A percentile compares a stretch with the other conserved stretches of the same genome.
phyloP scores from a whole-genome alignment of 75 land plant species.

The Sequoia sempervirens region DNA sequence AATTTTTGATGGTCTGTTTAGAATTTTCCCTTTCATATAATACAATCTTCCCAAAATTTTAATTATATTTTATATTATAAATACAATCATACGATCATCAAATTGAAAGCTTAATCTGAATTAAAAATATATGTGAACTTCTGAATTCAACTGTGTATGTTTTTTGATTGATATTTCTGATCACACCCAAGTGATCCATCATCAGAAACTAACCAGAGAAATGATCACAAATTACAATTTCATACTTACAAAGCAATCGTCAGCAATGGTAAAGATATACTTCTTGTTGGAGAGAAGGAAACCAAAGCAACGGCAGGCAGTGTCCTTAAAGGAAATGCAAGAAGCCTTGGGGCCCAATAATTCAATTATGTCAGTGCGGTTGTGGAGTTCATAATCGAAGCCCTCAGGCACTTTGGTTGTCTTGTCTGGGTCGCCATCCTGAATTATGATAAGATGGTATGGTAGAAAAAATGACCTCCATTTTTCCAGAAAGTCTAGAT shows the following conservation, averaged over 20 bases:
- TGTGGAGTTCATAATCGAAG: constrained; percentile 56
- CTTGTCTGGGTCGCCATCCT: constrained; percentile 55
- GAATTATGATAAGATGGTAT: constrained; percentile 54
- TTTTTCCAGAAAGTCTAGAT: constrained; percentile 52
- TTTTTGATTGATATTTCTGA: no score
- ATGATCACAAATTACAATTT: not conserved
- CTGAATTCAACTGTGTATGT: no score
- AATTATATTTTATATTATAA: no score
- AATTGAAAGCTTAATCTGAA: no score
- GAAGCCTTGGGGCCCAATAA: constrained; percentile 47
- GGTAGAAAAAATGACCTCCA: constrained; percentile 38
- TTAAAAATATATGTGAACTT: no score
- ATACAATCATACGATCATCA: no score
- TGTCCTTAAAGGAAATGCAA: constrained; percentile 51
- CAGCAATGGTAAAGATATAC: constrained; percentile 32
- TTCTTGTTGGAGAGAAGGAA: constrained; percentile 34
- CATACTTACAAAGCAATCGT: constrained; percentile 32
- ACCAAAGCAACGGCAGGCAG: constrained; percentile 30
- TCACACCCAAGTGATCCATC: no score
- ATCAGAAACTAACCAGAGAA: no score
- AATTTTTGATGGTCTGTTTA: no score
- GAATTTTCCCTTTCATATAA: no score
- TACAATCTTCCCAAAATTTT: no score
- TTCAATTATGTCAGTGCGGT: constrained; percentile 37
- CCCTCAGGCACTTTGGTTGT: constrained; percentile 41